Evolutionary conservation across 2,329 filamentous ascomycete species (phyloP).

Genomic region (Myriosclerotinia duriaeana): DNA sequence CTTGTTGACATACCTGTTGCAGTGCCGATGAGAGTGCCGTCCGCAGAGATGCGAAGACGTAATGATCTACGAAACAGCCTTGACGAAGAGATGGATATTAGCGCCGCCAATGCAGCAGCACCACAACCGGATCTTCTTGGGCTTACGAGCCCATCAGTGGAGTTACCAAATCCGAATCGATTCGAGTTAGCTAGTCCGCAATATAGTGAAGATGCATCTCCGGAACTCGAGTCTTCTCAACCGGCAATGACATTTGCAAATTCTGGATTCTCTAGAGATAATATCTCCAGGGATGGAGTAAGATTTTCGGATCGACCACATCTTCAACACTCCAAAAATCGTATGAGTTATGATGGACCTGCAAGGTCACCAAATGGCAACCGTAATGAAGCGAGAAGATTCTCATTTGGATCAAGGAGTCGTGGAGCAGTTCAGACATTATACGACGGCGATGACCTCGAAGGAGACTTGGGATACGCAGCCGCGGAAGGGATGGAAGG

Average conservation of each 20-base stretch:
- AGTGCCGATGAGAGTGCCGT: constrained; percentile 81
- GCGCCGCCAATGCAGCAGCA: constrained; percentile 61
- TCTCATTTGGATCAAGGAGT: constrained; percentile 45
- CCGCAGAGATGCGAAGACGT: constrained; percentile 76
- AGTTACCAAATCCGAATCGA: constrained; percentile 64
- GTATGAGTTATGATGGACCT: constrained; percentile 41
- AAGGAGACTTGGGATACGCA: constrained; percentile 91
- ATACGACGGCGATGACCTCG: constrained; percentile 72
- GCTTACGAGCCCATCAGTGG: constrained; percentile 44
- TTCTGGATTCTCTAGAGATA: constrained; percentile 23
- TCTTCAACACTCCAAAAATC: constrained; percentile 34
- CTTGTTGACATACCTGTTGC: constrained; percentile 93
- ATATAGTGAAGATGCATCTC: constrained; percentile 34
- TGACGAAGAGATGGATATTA: constrained; percentile 93
- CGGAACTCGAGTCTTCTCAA: constrained; percentile 27
- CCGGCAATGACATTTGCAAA: constrained; percentile 30
- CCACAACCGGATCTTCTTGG: constrained; percentile 64
- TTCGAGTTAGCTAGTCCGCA: constrained; percentile 62
- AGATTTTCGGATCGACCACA: constrained; percentile 37
- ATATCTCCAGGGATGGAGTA: constrained; percentile 31
- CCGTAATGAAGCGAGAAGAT: constrained; percentile 34
- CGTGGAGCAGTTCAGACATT: constrained; percentile 42
- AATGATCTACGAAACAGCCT: constrained; percentile 48
- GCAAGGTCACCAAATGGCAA: constrained; percentile 32
- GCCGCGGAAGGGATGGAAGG: constrained; percentile 93